Percentiles rank a stretch among this genome's conserved stretches.
Evolutionary conservation across 169 alveolate species (phyloP).

Genomic region (Condylostoma magnum): DNA sequence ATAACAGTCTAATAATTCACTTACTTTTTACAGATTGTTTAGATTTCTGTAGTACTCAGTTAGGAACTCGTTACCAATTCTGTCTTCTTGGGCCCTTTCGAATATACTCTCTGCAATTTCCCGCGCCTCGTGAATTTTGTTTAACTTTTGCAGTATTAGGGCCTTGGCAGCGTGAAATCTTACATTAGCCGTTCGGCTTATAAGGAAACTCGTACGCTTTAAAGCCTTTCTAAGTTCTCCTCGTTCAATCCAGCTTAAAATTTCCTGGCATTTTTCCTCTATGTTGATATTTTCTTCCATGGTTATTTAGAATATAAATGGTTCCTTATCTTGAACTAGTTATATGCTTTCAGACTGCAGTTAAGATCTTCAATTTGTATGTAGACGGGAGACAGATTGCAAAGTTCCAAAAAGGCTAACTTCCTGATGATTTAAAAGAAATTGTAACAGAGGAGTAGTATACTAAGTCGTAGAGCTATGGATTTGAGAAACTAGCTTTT

Average conservation of each 20-base stretch:
- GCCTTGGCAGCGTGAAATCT: slow-evolving; percentile 17
- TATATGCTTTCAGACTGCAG: background rate
- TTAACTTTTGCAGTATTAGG: slow-evolving; percentile 9
- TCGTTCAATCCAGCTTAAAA: slow-evolving; percentile 1
- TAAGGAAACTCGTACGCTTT: background rate
- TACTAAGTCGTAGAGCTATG: background rate
- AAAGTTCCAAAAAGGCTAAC: background rate
- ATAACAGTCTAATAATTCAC: slow-evolving; percentile 5
- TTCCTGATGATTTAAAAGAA: background rate
- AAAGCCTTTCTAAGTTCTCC: slow-evolving; percentile 20
- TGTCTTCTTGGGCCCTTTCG: background rate
- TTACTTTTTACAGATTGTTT: background rate
- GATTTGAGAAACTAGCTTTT: background rate
- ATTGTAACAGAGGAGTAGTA: background rate
- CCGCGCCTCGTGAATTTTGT: background rate
- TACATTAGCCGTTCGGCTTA: background rate
- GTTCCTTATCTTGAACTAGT: too few species aligned
- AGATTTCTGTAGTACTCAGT: background rate
- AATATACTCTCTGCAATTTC: slow-evolving; percentile 1
- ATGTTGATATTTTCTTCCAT: background rate
- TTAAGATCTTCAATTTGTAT: background rate
- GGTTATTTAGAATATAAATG: too few species aligned
- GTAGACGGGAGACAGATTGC: background rate
- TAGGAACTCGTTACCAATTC: background rate
- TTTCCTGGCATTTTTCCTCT: background rate